These are phyloP conservation scores for Ustilago nuda DNA, from an alignment of 1,284 basidiomycete species.

Conservation along the genomic window DNA sequence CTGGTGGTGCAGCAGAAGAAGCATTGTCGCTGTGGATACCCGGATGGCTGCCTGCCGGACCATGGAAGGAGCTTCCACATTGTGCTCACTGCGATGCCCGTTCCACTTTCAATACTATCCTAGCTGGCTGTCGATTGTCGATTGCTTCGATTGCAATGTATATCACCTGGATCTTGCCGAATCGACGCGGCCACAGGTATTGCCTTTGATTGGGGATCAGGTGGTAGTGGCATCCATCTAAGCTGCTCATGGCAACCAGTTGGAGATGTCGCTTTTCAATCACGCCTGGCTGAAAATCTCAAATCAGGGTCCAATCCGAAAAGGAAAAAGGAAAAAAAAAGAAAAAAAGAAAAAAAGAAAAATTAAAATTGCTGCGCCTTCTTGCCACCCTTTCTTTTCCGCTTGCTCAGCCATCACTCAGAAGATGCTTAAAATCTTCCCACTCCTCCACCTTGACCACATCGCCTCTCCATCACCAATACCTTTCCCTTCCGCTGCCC, in stretches of 20 bases:
- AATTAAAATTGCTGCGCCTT: background rate
- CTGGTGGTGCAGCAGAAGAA: conserved; percentile 57
- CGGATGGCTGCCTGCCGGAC: conserved; percentile 26
- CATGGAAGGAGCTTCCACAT: conserved; percentile 33
- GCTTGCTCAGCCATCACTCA: conserved; percentile 7
- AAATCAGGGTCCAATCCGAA: conserved; percentile 17
- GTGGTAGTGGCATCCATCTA: background rate
- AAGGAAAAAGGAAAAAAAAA: background rate
- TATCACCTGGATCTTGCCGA: background rate
- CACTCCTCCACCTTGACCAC: conserved; percentile 17
- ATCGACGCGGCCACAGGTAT: background rate
- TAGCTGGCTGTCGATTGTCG: no score
- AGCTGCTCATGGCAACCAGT: background rate
- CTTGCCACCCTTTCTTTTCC: background rate
- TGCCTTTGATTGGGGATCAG: background rate
- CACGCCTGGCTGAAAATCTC: background rate
- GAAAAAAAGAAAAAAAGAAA: background rate
- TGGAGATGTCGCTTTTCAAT: conserved; percentile 13
- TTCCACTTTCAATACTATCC: no score
- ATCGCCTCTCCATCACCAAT: background rate
- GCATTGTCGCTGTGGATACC: conserved; percentile 50
- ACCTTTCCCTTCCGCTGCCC: background rate
- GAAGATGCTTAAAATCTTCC: background rate
- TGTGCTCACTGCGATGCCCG: no score
- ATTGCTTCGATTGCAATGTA: background rate